phyloP scores from a whole-genome alignment of 192 early-diverging fungal species.

The Coemansia pectinata region DNA sequence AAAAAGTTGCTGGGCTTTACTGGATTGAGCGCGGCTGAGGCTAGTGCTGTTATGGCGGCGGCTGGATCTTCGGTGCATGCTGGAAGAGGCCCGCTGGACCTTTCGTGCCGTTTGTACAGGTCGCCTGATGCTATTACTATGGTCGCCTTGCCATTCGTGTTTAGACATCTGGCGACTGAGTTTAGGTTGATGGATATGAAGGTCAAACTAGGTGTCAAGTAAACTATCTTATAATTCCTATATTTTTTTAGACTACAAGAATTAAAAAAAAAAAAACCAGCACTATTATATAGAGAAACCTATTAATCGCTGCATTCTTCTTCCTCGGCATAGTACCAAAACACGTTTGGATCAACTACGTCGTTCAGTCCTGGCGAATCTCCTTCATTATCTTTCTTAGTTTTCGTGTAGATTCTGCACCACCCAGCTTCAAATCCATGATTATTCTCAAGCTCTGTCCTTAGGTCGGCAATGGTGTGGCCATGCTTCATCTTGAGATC shows the following conservation, averaged over 20 bases:
- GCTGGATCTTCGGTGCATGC: slow-evolving; percentile 5
- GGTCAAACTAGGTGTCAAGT: slow-evolving; percentile 78
- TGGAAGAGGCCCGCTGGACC: slow-evolving; percentile 43
- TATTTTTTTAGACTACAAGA: no score
- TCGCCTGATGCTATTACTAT: slow-evolving; percentile 77
- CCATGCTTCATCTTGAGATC: no score
- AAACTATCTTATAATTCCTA: background rate
- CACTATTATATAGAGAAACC: no score
- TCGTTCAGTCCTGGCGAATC: no score
- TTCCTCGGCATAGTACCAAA: no score
- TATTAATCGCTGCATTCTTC: no score
- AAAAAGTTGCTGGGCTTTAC: background rate
- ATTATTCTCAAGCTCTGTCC: no score
- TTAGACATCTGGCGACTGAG: slow-evolving; percentile 94
- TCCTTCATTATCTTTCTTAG: no score
- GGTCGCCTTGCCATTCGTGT: slow-evolving; percentile 93
- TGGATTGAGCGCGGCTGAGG: slow-evolving; percentile 23
- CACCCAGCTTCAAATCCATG: no score
- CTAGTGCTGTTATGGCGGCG: slow-evolving; percentile 34
- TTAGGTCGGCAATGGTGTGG: no score
- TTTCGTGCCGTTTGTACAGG: slow-evolving; percentile 78
- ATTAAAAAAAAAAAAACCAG: background rate
- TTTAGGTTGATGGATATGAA: slow-evolving; percentile 97
- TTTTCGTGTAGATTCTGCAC: no score
- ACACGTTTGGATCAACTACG: no score